Evolutionary conservation across 2,329 filamentous ascomycete species (phyloP), one percentile per base, ranked within the genome.

Genomic region (Scopulariopsis brevicaulis): DNA sequence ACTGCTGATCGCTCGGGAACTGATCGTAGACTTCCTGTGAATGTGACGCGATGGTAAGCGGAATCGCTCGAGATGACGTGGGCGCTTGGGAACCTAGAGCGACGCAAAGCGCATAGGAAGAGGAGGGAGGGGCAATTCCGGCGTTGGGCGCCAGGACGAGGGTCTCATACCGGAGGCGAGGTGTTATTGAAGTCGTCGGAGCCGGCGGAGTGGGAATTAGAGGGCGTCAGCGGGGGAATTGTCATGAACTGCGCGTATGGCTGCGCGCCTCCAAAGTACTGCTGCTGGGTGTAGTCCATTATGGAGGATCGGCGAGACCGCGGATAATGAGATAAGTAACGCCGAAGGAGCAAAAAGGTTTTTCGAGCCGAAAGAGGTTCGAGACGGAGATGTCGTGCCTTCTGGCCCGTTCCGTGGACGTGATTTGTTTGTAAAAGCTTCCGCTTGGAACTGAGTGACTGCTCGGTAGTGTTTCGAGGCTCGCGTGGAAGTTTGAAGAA

Each of bases 121-220:
- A 7, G 34, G 7, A 8, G 37, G 10, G 53, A 61, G 35, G 43
- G 28, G 58, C 52, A 37, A 46, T n/a, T n/a, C 7, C 40, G 40
- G n/a, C 18, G 14, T 18, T 14, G 15, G 40, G 14, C 18, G 40
- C 14, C 18, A 46, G 15, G 40, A 46, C 40, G 40, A n/a, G 15
- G 40, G 18, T 77, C 77, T 2, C 53, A 71, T 71, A 83, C 80
- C 67, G 79, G 76, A 64, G 80, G 76, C 63, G 80, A 82, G 57
- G 77, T 77, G 59, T 71, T 76, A 65, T 71, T 74, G 69, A 78
- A 82, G 58, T 82, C 79, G 59, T 82, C 79, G 43, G 79, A 81
- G 32, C 71, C 70, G 52, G 76, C 75, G 58, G 79, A 80, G 64
- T 78, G 78, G 59, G 79, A 78, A 67, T 79, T 76, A 59, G 79